Conservation (phyloP, 805 yeast genomes). For the Starmerella ratchasimensis region DNA sequence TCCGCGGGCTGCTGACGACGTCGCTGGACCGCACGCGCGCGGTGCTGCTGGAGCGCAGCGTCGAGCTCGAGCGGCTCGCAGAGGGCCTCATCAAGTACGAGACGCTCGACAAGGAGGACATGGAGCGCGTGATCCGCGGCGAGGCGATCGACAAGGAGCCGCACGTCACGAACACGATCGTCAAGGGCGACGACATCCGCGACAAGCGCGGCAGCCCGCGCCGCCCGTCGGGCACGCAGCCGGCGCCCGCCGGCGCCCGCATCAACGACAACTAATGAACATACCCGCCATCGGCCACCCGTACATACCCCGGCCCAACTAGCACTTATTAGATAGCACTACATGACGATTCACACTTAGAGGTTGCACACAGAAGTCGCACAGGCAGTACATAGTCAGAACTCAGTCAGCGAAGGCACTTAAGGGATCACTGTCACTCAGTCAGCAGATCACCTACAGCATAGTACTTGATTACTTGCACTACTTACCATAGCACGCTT, state of each 20-base stretch:
- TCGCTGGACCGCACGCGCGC: slow-evolving; percentile 71
- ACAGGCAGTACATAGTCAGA: no score
- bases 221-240: no score
- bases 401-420: no score
- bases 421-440: no score
- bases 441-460: no score
- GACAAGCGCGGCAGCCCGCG: slow-evolving; percentile 16
- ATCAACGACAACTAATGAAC: neutral
- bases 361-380: no score
- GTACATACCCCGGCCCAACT: no score
- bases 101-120: slow-evolving; percentile 81
- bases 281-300: no score
- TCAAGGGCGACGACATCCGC: slow-evolving; percentile 33
- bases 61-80: slow-evolving; percentile 76
- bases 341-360: no score
- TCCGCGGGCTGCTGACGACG: slow-evolving; percentile 54
- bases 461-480: no score
- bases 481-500: no score
- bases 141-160: slow-evolving; percentile 57
- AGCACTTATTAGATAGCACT: no score
- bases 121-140: slow-evolving; percentile 73
- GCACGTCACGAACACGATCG: slow-evolving; percentile 60
- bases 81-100: slow-evolving; percentile 91
- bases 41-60: slow-evolving; percentile 44
- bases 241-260: slow-evolving; percentile 4